Evolutionary conservation across 1,284 basidiomycete species (phyloP), one percentile per base, ranked within the genome.

Genomic region (Naganishia liquefaciens): DNA sequence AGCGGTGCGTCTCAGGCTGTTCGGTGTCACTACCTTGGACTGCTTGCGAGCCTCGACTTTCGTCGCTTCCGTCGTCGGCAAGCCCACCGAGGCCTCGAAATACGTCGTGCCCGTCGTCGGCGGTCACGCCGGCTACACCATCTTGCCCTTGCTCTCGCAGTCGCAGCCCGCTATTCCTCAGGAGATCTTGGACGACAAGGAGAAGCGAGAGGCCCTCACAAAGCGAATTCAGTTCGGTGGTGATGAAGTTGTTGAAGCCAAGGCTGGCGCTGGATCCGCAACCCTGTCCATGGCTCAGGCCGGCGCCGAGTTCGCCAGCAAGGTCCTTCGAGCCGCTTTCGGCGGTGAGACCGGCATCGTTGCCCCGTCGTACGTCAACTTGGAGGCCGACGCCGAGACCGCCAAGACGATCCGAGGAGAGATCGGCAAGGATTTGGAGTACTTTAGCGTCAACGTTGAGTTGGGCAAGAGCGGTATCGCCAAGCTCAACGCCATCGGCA

Each of bases 21-120:
- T 98, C 76, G 96, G 95, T 85, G 93, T 98, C 58, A 98, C 96
- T 67, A 98, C 96, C 42, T 86, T 99, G 69, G 95, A 99, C 79
- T 93, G 98, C 69, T 92, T 98, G 73, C 93, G 96, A 74, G 88
- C 96, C 33, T 93, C 93, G 19, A 94, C 93, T 64, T 99, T 99
- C 80, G 88, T 96, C 60, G 84, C 93, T 33, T 85, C 85, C 66
- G 82, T 96, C 74, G 81, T 86, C 64, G 86, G 87, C 70, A 83
- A 86, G 70, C 79, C 85, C 62, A 72, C 87, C 69, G 77, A 80
- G 72, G 84, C 66, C 39, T 39, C 63, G 44, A 52, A 68, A 52
- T 68, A 92, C 33, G 79, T 86, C 67, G 83, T 95, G 73, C 83
- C 85, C 67, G 95, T 98, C 68, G 87, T 98, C 64, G 95, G 96